Conservation (phyloP, 1,284 basidiomycete species). For the Ceratobasidium sp. region DNA sequence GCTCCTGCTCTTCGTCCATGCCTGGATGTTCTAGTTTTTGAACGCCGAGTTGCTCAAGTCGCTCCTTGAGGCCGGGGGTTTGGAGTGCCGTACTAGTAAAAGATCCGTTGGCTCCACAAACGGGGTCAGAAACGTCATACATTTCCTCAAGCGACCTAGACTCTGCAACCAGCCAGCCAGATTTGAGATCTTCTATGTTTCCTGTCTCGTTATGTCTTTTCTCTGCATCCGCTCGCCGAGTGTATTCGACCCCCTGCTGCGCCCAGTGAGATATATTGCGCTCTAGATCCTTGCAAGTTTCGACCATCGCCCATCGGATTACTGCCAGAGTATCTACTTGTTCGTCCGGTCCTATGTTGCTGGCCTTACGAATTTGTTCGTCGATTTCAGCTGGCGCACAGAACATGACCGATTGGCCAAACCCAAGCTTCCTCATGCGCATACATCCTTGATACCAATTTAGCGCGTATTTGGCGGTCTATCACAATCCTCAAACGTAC, state of each 20-base stretch:
- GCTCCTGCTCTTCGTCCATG: slow-evolving; percentile 59
- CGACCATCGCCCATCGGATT: slow-evolving; percentile 33
- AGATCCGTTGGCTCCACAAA: not conserved
- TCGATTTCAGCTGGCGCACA: slow-evolving; percentile 60
- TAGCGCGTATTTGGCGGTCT: not conserved
- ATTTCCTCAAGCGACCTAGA: slow-evolving; percentile 52
- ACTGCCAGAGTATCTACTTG: slow-evolving; percentile 21
- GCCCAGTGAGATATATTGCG: slow-evolving; percentile 38
- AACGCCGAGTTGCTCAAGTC: slow-evolving; percentile 49
- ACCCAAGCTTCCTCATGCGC: slow-evolving; percentile 62
- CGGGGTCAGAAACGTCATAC: slow-evolving; percentile 46
- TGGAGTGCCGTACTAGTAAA: not conserved
- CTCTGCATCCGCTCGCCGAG: slow-evolving; percentile 48
- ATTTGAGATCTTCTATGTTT: slow-evolving; percentile 42
- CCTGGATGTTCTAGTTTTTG: slow-evolving; percentile 41
- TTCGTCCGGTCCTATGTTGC: not conserved
- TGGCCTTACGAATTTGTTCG: slow-evolving; percentile 51
- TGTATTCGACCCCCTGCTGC: slow-evolving; percentile 57
- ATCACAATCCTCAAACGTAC: slow-evolving; percentile 48
- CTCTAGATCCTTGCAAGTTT: slow-evolving; percentile 34
- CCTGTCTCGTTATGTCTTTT: not conserved
- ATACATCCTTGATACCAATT: slow-evolving; percentile 53
- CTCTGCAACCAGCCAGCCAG: slow-evolving; percentile 54
- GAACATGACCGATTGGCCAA: slow-evolving; percentile 60
- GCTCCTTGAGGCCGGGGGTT: slow-evolving; percentile 47